These are phyloP conservation scores for Cercospora canescens DNA, from an alignment of 2,329 filamentous ascomycete species.

Conservation along the genomic window DNA sequence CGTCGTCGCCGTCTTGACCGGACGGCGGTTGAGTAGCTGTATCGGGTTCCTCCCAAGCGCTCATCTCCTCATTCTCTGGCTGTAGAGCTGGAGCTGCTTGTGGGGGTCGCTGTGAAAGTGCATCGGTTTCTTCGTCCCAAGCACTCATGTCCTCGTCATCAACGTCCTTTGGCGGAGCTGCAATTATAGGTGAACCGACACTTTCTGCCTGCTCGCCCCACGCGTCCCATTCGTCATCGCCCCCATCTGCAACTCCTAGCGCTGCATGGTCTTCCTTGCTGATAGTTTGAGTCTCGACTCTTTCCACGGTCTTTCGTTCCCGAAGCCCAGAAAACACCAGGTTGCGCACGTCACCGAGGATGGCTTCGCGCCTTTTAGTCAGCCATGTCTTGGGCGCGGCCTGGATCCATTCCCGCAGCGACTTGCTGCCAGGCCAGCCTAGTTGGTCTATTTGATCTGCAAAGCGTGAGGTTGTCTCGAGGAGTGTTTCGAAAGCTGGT, in stretches of 20 bases:
- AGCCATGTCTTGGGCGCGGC: slow-evolving; percentile 84
- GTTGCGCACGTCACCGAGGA: slow-evolving; percentile 71
- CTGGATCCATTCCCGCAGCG: slow-evolving; percentile 76
- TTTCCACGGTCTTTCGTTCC: slow-evolving; percentile 70
- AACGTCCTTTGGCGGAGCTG: slow-evolving; percentile 24
- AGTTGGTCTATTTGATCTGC: slow-evolving; percentile 62
- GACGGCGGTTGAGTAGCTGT: slow-evolving; percentile 22
- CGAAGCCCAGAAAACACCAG: slow-evolving; percentile 69
- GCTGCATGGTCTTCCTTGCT: slow-evolving; percentile 65
- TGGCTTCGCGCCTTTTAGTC: slow-evolving; percentile 74
- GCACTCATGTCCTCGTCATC: slow-evolving; percentile 52
- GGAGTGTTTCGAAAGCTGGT: slow-evolving; percentile 66
- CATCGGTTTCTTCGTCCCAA: slow-evolving; percentile 42
- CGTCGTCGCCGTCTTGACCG: slow-evolving; percentile 54
- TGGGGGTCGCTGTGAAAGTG: slow-evolving; percentile 21
- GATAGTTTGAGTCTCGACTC: slow-evolving; percentile 79
- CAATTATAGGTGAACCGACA: slow-evolving; percentile 7
- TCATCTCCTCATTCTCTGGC: slow-evolving; percentile 48
- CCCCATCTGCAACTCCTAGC: slow-evolving; percentile 43
- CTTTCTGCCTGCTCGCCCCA: slow-evolving; percentile 71
- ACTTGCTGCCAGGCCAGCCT: slow-evolving; percentile 61
- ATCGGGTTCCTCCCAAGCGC: slow-evolving; percentile 47
- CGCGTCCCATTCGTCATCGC: slow-evolving; percentile 72
- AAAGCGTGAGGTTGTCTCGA: slow-evolving; percentile 66
- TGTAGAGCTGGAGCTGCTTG: slow-evolving; percentile 30